Evolutionary conservation across 331 rosid genomes (phyloP), one percentile per base, ranked within the genome.

Genomic region (Prunus yedoensis): DNA sequence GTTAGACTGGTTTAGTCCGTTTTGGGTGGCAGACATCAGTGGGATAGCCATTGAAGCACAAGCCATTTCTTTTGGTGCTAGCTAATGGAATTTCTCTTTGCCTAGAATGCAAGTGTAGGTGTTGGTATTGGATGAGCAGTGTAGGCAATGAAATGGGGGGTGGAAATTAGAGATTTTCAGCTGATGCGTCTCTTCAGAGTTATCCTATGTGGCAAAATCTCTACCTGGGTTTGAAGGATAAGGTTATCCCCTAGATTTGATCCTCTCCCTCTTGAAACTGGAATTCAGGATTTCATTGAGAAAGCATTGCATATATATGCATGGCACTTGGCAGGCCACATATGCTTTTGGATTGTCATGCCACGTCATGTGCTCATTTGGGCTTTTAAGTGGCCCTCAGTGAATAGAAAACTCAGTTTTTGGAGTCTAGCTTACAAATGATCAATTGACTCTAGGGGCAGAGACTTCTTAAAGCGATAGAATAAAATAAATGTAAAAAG

Each of bases 11-110:
- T 32, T 71, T 6, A 53, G 32, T 57, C 67, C 64, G 69, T 66
- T 83, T 11, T 67, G 79, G 70, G 49, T 53, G 2, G 66, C 70
- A 66, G 61, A 78, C 46, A 71, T 59, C 5, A 77, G 41, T 59
- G 89, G 58, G 69, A 85, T 21, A 30, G 81, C 74, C 81, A 74
- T 82, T 53, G 88, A 79, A 66, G 78, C 71, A 30, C 89, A 87
- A 70, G 90, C 83, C 88, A 87, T 89, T 82, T 76, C 64, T 35
- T 35, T 78, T 63, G 66, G 30, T 61, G 46, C 68, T 81, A 10
- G 15, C 52, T 47, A 47, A 12, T 51, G 51, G 76, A 16, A 72
- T 65, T 47, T 51, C 20, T 9, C 21, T 68, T 30, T 10, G 49
- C 60, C 23, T 46, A 21, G 67, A 25, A n/a, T n/a, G 1, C 17